Evolutionary conservation across 352 stramenopile species (phyloP).

Genomic region (Elongisporangium undulatum): DNA sequence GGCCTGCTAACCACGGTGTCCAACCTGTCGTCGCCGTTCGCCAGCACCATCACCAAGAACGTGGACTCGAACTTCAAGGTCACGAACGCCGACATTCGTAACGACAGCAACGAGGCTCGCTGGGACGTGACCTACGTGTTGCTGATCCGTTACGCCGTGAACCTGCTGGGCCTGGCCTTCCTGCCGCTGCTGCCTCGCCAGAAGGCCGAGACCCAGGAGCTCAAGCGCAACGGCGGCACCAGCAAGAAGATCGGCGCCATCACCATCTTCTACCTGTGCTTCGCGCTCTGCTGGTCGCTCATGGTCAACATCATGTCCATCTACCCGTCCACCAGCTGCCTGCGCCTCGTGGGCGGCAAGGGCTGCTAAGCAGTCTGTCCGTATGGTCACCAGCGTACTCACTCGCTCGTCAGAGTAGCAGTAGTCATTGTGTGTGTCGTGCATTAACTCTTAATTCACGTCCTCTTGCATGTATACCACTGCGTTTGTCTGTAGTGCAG

Average conservation of each 20-base stretch:
- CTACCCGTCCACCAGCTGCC: conserved; percentile 18
- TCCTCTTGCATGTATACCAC: neutral
- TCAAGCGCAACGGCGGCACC: conserved; percentile 26
- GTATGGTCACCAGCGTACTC: too few species aligned
- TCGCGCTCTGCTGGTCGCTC: conserved; percentile 16
- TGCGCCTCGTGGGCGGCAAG: conserved; percentile 16
- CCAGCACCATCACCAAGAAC: conserved; percentile 31
- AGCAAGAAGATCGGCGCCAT: conserved; percentile 26
- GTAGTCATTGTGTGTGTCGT: neutral
- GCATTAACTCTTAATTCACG: neutral
- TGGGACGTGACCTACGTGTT: conserved; percentile 36
- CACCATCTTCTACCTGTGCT: conserved; percentile 23
- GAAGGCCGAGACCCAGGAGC: conserved; percentile 36
- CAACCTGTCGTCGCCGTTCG: conserved; percentile 35
- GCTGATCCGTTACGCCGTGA: conserved; percentile 33
- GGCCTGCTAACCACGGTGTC: conserved; percentile 35
- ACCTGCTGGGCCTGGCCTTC: conserved; percentile 19
- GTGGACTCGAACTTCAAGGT: conserved; percentile 35
- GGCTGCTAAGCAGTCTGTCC: conserved; percentile 8
- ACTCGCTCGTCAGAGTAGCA: neutral
- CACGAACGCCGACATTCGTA: conserved; percentile 31
- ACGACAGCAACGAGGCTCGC: conserved; percentile 24
- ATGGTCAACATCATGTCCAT: conserved; percentile 29
- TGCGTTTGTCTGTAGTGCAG: too few species aligned
- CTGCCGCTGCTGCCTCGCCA: conserved; percentile 35